Percentiles rank a stretch among this genome's conserved stretches.
phyloP scores from a whole-genome alignment of 495 filamentous ascomycete species.

The Penicillium coffeae region DNA sequence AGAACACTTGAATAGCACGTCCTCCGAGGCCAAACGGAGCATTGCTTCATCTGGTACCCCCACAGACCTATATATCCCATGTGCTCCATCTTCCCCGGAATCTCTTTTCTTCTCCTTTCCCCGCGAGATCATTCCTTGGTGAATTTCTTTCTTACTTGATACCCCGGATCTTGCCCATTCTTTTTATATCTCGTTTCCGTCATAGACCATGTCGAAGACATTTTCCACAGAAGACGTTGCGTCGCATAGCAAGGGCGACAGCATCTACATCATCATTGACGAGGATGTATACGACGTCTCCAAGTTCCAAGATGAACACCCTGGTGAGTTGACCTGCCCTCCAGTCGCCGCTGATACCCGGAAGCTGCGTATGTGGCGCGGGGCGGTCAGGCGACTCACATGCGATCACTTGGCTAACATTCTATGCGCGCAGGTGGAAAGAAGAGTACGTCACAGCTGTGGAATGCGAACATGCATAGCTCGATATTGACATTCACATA shows the following conservation, averaged over 20 bases:
- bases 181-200: neutral
- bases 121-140: constrained; percentile 2
- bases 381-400: neutral
- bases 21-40: constrained; percentile 23
- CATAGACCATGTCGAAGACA: constrained; percentile 72
- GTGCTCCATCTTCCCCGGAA: constrained; percentile 25
- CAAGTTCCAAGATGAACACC: constrained; percentile 91
- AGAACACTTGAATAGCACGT: constrained; percentile 7
- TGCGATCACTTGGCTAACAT: constrained; percentile 2
- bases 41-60: constrained; percentile 8
- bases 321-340: constrained; percentile 49
- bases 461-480: neutral
- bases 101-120: constrained; percentile 19
- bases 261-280: constrained; percentile 87
- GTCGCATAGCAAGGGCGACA: constrained; percentile 81
- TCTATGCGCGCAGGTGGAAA: constrained; percentile 70
- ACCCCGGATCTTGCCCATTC: constrained; percentile 1
- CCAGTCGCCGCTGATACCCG: too few relatives aligned
- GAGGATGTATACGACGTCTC: constrained; percentile 96
- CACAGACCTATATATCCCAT: constrained; percentile 16
- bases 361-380: neutral
- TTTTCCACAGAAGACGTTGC: constrained; percentile 83
- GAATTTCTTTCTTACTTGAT: constrained; percentile 5
- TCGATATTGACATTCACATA: constrained; percentile 29
- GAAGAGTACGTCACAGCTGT: constrained; percentile 63